Percentiles rank a stretch among this genome's conserved stretches.
Evolutionary conservation across 176 grass and related monocot genomes (phyloP).

Genomic region (sorghum (Sorghum bicolor)): DNA sequence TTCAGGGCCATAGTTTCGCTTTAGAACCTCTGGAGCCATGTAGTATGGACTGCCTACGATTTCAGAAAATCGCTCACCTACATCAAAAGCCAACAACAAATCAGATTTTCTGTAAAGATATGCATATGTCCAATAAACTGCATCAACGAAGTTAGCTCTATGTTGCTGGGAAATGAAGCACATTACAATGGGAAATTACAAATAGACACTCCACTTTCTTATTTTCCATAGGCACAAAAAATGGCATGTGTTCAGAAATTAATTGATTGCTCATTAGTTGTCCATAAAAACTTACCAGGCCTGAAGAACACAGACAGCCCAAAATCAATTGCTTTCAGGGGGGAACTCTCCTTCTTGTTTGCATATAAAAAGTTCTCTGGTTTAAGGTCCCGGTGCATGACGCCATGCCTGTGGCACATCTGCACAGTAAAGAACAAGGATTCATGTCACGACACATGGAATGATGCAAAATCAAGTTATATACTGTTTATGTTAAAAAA

Average conservation of each 20-base stretch:
- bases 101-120: not conserved
- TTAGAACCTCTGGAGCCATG: slow-evolving; percentile 99
- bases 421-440: slow-evolving; percentile 24
- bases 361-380: slow-evolving; percentile 94
- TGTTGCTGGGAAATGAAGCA: slow-evolving; percentile 20
- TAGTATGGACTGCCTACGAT: slow-evolving; percentile 99
- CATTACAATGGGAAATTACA: not conserved
- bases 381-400: slow-evolving; percentile 97
- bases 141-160: slow-evolving; percentile 14
- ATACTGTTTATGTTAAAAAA: not conserved
- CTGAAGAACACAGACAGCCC: slow-evolving; percentile 91
- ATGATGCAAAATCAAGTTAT: not conserved
- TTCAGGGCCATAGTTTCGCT: slow-evolving; percentile 93
- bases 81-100: slow-evolving; percentile 18
- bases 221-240: slow-evolving; percentile 6
- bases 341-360: slow-evolving; percentile 85
- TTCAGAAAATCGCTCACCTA: slow-evolving; percentile 86
- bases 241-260: slow-evolving; percentile 7
- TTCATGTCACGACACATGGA: slow-evolving; percentile 3
- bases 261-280: slow-evolving; percentile 17
- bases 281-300: slow-evolving; percentile 52
- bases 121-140: slow-evolving; percentile 5
- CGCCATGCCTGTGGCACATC: slow-evolving; percentile 93
- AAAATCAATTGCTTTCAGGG: slow-evolving; percentile 97
- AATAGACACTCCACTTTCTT: not conserved